Conservation (phyloP, 495 filamentous ascomycete genomes). For the Penicillium psychrofluorescens region DNA sequence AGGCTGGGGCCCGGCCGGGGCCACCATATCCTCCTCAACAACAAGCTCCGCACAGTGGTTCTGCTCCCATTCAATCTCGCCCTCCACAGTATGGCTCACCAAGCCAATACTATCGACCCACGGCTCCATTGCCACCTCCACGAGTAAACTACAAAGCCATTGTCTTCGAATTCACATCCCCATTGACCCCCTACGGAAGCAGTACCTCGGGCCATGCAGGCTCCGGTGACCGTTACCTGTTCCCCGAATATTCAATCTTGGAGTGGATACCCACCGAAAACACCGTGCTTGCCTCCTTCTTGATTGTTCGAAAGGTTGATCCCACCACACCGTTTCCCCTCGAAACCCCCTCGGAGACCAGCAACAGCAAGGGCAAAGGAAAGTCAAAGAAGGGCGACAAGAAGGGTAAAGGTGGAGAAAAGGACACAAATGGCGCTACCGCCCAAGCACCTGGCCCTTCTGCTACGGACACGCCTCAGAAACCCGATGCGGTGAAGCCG, state of each 20-base stretch:
- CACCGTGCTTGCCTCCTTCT: slow-evolving; percentile 45
- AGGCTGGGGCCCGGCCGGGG: slow-evolving; percentile 19
- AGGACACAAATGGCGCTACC: slow-evolving; percentile 5
- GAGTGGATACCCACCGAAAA: slow-evolving; percentile 53
- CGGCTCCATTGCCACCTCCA: slow-evolving; percentile 22
- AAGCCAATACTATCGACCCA: slow-evolving; percentile 28
- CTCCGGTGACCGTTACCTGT: slow-evolving; percentile 78
- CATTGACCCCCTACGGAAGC: slow-evolving; percentile 40
- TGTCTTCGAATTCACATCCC: slow-evolving; percentile 71
- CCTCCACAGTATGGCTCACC: slow-evolving; percentile 29
- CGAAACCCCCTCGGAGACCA: slow-evolving; percentile 21
- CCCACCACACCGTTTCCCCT: slow-evolving; percentile 35
- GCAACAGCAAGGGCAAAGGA: slow-evolving; percentile 19
- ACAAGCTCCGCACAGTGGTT: slow-evolving; percentile 25
- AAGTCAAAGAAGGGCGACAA: slow-evolving; percentile 35
- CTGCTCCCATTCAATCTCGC: slow-evolving; percentile 32
- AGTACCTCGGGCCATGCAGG: slow-evolving; percentile 54
- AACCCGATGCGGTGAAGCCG: slow-evolving; percentile 5
- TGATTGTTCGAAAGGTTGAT: slow-evolving; percentile 43
- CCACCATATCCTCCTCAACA: slow-evolving; percentile 23
- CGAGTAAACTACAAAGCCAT: slow-evolving; percentile 60
- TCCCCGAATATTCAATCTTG: slow-evolving; percentile 80
- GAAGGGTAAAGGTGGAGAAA: slow-evolving; percentile 9
- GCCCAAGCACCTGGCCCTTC: slow-evolving; percentile 4
- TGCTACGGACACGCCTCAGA: slow-evolving; percentile 8